Base-by-base conservation (phyloP, 1,284 basidiomycete species). In the Kwoniella shivajii region DNA sequence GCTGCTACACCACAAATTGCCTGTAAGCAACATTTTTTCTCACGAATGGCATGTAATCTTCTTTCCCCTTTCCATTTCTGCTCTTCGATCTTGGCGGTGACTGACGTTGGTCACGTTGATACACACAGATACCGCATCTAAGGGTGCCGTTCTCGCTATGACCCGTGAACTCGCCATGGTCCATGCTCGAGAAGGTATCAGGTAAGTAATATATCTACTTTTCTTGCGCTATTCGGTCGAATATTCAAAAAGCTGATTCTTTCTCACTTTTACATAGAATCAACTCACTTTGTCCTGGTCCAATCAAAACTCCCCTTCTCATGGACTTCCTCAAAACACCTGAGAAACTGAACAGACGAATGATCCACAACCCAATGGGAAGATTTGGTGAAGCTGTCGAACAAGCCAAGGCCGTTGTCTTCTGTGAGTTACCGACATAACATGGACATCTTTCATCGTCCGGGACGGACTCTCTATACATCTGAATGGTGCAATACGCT, bases 251-350 rank as follows among this genome's bases (percentile, higher is more conserved):
- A 31, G n/a, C 13, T 29, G 26, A 46, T 16, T 6, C 27, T n/a
- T n/a, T 16, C 5, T n/a, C 37, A 39, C 6, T 48, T 18, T 34
- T n/a, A 38, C 11, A 22, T 26, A 56, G 54, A 38, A 72, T 97
- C 77, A 99, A 99, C 80, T 86, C 92, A 10, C 84, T 98, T 61
- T 97, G 93, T 84, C 94, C 94, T 36, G 93, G 92, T 18, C 92
- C 93, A 43, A 83, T 96, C 61, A 90, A 89, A 77, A 95, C 92
- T 24, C 92, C 93, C 34, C 84, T 98, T 31, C 83, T 99, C 30
- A 99, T 99, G 94, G 88, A 98, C 77, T 98, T 94, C 83, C 84
- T 99, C 69, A 86, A 97, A 80, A 97, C 95, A n/a, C 83, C 88
- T 41, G 94, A 99, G 82, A 98, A 97, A 82, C 86, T 89, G 63